Evolutionary conservation across 495 filamentous ascomycete species (phyloP), one percentile per base, ranked within the genome.

Genomic region (Aspergillus kassunensis): DNA sequence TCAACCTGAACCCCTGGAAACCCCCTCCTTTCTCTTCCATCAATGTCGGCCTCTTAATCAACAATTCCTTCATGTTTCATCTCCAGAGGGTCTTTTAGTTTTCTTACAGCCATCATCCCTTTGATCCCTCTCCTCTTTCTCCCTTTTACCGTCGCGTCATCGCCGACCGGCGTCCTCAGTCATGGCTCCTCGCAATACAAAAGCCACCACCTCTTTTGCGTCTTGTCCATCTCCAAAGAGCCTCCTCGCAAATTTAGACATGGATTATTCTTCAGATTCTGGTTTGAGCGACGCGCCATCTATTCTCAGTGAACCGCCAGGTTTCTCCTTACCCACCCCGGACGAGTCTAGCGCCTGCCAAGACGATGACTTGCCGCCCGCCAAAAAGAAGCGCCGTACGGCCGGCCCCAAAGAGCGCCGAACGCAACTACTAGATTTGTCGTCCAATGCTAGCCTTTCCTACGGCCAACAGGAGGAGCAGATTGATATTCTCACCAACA

Each of bases 371-470:
- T 73, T 73, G 19, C 83, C 81, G 41, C 88, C 89, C 34, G 71
- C 83, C 20, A 93, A 91, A 76, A 87, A 86, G 62, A 79, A 85
- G 63, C 82, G 81, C 59, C 77, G 84, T 36, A 75, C 80, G 44
- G 79, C 85, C 55, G 73, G 82, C 53, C 80, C 83, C 49, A 87
- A 86, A 62, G 82, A 84, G 59, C 85, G 89, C 58, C 87, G 77
- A 9, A 95, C 90, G 6, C 77, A 88, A 50, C 83, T 85, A 64
- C 78, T 96, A 16, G 83, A 93, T 67, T 69, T 96, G 5, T 73
- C 80, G 15, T 61, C 70, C 45, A 64, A 69, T 29, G 65, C 69
- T 11, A 67, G 67, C 20, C 75, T 77, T 33, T 70, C 67, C 15
- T 62, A 63, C 40, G 59, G 59, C 45, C 77, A 74, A 42, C 80